A percentile compares a stretch with the other conserved stretches of the same genome.
Conservation (phyloP, 768 basidiomycete species). For the Leccinum subtestaceum region DNA sequence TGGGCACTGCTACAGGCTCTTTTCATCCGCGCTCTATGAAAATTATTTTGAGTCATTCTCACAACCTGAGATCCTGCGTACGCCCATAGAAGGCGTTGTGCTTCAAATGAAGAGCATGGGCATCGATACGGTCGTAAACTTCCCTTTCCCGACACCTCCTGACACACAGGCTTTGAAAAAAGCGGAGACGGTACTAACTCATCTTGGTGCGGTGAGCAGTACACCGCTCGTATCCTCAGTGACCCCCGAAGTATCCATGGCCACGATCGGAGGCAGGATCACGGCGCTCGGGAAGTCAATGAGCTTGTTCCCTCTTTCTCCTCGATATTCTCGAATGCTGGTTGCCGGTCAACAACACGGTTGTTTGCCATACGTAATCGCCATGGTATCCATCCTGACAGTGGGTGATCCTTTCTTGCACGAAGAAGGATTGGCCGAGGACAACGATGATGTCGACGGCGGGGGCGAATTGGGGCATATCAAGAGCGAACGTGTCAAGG, state of each 20-base stretch:
- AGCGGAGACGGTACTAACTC: slow-evolving; percentile 76
- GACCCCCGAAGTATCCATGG: slow-evolving; percentile 12
- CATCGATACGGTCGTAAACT: slow-evolving; percentile 93
- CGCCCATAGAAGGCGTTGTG: slow-evolving; percentile 95
- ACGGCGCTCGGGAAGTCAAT: slow-evolving; percentile 90
- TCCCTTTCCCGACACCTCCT: slow-evolving; percentile 97
- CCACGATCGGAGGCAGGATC: slow-evolving; percentile 56
- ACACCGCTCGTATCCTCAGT: slow-evolving; percentile 23
- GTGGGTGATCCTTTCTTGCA: slow-evolving; percentile 96
- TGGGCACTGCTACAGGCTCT: slow-evolving; percentile 96
- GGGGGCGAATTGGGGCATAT: slow-evolving; percentile 43
- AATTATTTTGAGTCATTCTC: slow-evolving; percentile 87
- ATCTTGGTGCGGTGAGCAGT: slow-evolving; percentile 77
- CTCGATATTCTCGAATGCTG: slow-evolving; percentile 94
- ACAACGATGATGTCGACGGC: slow-evolving; percentile 34
- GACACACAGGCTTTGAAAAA: slow-evolving; percentile 70
- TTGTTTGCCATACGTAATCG: slow-evolving; percentile 87
- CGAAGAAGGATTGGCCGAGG: slow-evolving; percentile 61
- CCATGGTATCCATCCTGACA: slow-evolving; percentile 85
- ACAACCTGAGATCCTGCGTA: slow-evolving; percentile 88
- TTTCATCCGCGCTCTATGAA: slow-evolving; percentile 93
- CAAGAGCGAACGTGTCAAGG: slow-evolving; percentile 43
- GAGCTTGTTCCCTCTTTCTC: slow-evolving; percentile 91
- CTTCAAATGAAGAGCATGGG: slow-evolving; percentile 99
- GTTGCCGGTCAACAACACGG: slow-evolving; percentile 83